A percentile compares a stretch with the other conserved stretches of the same genome.
Evolutionary conservation across 192 early-diverging fungal species (phyloP).

Genomic region (Entomortierella lignicola): DNA sequence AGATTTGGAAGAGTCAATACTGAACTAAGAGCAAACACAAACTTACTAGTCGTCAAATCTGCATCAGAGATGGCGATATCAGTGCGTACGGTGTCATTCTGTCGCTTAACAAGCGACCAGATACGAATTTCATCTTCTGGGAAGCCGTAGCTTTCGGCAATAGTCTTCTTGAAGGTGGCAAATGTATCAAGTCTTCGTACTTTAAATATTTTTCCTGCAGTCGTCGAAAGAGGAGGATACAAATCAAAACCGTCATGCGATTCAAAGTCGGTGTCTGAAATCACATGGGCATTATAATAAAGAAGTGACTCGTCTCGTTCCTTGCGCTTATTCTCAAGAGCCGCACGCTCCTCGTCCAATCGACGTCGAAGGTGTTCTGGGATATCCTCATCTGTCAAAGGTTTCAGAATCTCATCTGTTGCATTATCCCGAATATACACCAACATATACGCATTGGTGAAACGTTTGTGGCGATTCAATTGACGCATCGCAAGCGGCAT

Average conservation of each 20-base stretch:
- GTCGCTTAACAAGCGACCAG: conserved; percentile 89
- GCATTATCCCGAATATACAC: conserved; percentile 92
- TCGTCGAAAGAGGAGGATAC: conserved; percentile 71
- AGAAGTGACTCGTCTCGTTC: conserved; percentile 80
- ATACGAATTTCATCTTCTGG: conserved; percentile 71
- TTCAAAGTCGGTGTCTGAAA: conserved; percentile 73
- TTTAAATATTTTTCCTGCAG: conserved; percentile 51
- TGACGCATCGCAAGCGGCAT: conserved; percentile 59
- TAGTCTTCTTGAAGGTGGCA: conserved; percentile 60
- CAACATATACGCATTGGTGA: conserved; percentile 99
- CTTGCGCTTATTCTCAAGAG: conserved; percentile 68
- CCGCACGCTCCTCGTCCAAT: conserved; percentile 69
- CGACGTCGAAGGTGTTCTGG: conserved; percentile 83
- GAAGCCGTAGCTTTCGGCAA: conserved; percentile 61
- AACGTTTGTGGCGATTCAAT: conserved; percentile 73
- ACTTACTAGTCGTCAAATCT: conserved; percentile 60
- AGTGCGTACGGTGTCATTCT: conserved; percentile 92
- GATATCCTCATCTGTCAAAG: conserved; percentile 75
- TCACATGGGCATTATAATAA: conserved; percentile 70
- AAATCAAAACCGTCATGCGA: conserved; percentile 90
- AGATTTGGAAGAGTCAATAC: not conserved
- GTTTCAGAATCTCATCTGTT: conserved; percentile 75
- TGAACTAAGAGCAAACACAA: not conserved
- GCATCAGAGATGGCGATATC: conserved; percentile 72
- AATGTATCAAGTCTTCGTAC: conserved; percentile 69